Base-by-base conservation (phyloP, 2,329 filamentous ascomycete genomes). In the Trematosphaeria pertusa region DNA sequence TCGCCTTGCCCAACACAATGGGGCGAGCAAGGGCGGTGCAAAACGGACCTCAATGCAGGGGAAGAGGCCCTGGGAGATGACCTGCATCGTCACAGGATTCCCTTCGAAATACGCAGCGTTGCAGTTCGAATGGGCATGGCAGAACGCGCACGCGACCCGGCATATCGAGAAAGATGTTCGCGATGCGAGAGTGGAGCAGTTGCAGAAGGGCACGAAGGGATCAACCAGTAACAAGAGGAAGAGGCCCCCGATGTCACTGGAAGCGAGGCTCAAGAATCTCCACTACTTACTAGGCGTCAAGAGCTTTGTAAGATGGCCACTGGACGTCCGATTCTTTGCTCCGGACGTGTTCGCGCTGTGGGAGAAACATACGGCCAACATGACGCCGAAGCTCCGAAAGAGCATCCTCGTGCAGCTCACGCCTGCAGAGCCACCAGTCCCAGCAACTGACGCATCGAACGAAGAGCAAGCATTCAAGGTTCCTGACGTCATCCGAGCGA, bases 91-190 rank as follows among this genome's bases (percentile, higher is more conserved):
- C 1, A 88, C 89, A 5, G 93, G 93, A 0, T 99, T 99, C 56
- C 91, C 89, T 0, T 93, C 88, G 57, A 87, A 87, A 62, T 84
- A 93, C 26, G 91, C 89, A 0, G 94, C 94, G 1, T 75, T 99
- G 54, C 93, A 97, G 65, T 97, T 99, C 66, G 93, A 97, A 88
- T 97, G 93, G 93, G 92, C 93, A 30, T 87, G 95, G 79, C 89
- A 89, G 56, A 91, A 97, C 66, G 84, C 91, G 1, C 88, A 94
- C 65, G 70, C 87, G 24, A 92, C 92, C 4, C 77, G 87, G 24
- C 91, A 96, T 67, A 91, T 96, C 46, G 81, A 87, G 35, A 51
- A 56, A 30, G 54, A 67, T 21, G 59, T 69, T 32, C 58, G 67
- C 10, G 59, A 69, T 26, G 65, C 66, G 34, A 10, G 72, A 80